Evolutionary conservation across 441 rosid genomes (phyloP).

Genomic region (Erodium chrysanthum): DNA sequence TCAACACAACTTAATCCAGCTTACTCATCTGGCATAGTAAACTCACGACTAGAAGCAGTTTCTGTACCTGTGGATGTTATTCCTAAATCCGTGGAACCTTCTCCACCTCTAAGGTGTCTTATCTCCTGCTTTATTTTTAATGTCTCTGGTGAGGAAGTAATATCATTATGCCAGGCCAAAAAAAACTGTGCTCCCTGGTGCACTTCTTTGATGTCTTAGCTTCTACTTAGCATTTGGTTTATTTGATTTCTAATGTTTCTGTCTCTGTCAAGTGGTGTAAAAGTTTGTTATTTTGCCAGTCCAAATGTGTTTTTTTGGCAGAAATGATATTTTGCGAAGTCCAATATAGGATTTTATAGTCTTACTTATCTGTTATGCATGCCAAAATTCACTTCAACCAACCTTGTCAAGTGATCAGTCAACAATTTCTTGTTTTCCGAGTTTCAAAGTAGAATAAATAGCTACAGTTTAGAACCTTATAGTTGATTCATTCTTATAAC

Average conservation of each 20-base stretch:
- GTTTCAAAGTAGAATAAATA: not conserved
- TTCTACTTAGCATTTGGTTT: not conserved
- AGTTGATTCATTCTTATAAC: not conserved
- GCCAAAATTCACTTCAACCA: not conserved
- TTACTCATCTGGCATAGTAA: slow-evolving; percentile 39
- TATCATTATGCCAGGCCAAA: not conserved
- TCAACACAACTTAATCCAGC: slow-evolving; percentile 46
- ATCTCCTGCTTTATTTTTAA: slow-evolving; percentile 5
- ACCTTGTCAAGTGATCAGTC: slow-evolving; percentile 1
- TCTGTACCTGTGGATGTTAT: slow-evolving; percentile 53
- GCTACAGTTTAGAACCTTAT: not conserved
- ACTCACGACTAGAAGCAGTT: slow-evolving; percentile 41
- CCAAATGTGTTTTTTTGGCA: not conserved
- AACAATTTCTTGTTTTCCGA: not conserved
- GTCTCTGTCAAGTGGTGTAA: not conserved
- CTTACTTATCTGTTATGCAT: not conserved
- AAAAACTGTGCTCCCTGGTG: not conserved
- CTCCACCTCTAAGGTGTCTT: slow-evolving; percentile 52
- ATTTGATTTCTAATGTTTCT: not conserved
- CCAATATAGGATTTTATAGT: not conserved
- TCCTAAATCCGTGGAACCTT: slow-evolving; percentile 53
- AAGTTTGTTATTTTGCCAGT: not conserved
- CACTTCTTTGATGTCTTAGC: not conserved
- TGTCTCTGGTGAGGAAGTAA: not conserved
- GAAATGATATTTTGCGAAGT: not conserved